Evolutionary conservation across 306 rosid genomes (phyloP), one percentile per base, ranked within the genome.

Genomic region (Vicia faba): DNA sequence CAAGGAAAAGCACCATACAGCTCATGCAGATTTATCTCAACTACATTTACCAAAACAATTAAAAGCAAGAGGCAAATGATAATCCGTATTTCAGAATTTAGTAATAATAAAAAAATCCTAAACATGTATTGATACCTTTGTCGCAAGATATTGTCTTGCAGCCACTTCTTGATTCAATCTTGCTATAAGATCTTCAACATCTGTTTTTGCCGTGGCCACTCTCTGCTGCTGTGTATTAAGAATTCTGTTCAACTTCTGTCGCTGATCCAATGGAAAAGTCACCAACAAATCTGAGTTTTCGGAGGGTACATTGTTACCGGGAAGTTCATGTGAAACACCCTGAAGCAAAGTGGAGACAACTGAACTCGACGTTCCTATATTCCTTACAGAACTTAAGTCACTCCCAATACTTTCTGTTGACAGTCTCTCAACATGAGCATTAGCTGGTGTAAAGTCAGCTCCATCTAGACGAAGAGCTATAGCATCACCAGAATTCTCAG

Each of bases 101-200:
- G 53, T 40, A 41, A 61, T 40, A 71, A 61, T 20, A 13, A 68
- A 80, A 49, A 8, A 45, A 51, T 54, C 13, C 5, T 55, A 39
- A 40, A n/a, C 46, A 44, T 8, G 1, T 36, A 39, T 53, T 12
- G 35, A 41, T 75, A 89, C 98, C 97, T 89, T 89, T 25, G 83
- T 88, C 8, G 77, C 80, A 59, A 93, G 97, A 72, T 86, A 88
- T 72, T 86, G 84, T 78, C 88, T 86, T 61, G 85, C 86, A 56
- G 97, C 84, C 79, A 74, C 83, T 82, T 93, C 98, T 80, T 93
- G 96, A 80, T 88, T 81, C 77, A 85, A 77, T 80, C 98, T 86
- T 60, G 96, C 89, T 70, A 88, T 50, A 80, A 89, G 91, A 86
- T 86, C 89, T 80, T 89, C 97, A 23, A 82, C 72, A 60, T 86